Evolutionary conservation across 441 rosid species (phyloP), one percentile per base, ranked within the genome.

Genomic region (Pelargonium myrrhifolium): DNA sequence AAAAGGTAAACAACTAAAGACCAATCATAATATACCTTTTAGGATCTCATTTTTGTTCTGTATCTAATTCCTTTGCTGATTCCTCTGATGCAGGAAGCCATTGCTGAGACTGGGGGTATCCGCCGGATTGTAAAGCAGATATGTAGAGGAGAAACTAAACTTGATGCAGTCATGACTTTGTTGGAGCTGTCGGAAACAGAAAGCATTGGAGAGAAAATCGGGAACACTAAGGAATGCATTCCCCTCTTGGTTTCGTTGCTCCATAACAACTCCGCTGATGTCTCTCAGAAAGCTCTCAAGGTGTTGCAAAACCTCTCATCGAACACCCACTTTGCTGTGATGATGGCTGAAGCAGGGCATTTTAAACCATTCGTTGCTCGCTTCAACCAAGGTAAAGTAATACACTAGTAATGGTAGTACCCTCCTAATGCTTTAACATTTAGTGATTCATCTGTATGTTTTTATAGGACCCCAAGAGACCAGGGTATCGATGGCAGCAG

Each of bases 321-420:
- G 56, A 84, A 77, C 73, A 71, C 77, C 7, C 85, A 78, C 73
- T 84, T 82, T 26, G 74, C 69, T 0, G 84, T 82, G 66, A 80
- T 79, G 74, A 84, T 77, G 85, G 86, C 88, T 0, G 80, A 80
- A 74, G 73, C 76, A 66, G 86, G 85, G 55, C 68, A 79, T 67
- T 77, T 77, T 61, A 68, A 62, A 62, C 79, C 82, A 56, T 82
- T 82, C 65, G 72, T 84, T 59, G 58, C 74, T 66, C 80, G 80
- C 65, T 84, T 84, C 72, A 82, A 69, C 65, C 74, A 78, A 80
- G 86, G 86, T 82, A 71, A 67, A 60, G 63, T 31, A 43, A 51
- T 39, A 31, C 58, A 69, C 12, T 10, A 1, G 2, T 43, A 15
- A 40, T 47, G 18, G n/a, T n/a, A n/a, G 3, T 60, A 45, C 24